Conservation (phyloP, 2,329 filamentous ascomycete genomes). For the Stachybotrys chlorohalonatus region DNA sequence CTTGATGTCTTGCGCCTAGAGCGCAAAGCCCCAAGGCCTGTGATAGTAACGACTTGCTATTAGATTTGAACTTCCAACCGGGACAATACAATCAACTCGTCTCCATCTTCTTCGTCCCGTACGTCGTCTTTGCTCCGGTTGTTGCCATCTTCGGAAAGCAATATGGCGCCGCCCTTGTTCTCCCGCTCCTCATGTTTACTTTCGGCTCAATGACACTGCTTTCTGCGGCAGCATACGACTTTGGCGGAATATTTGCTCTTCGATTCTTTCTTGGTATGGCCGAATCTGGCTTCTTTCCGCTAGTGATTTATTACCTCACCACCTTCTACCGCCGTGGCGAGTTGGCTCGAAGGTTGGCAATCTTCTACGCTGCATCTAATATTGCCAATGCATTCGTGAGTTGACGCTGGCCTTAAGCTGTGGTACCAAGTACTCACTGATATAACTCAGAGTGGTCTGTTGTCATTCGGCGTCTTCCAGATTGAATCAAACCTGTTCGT, state of each 20-base stretch:
- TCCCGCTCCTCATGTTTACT: constrained; percentile 63
- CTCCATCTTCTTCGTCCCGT: constrained; percentile 68
- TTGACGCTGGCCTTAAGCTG: not conserved
- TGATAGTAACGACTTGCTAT: not conserved
- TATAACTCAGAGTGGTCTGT: constrained; percentile 24
- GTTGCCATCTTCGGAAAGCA: constrained; percentile 58
- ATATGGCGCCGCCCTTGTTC: constrained; percentile 55
- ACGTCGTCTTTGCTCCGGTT: constrained; percentile 58
- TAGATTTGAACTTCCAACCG: constrained; percentile 40
- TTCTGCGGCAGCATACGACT: constrained; percentile 39
- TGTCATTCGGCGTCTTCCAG: constrained; percentile 40
- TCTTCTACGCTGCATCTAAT: constrained; percentile 70
- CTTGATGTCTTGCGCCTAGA: too few relatives aligned
- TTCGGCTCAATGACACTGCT: constrained; percentile 62
- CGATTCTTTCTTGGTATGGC: constrained; percentile 43
- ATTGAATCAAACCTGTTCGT: constrained; percentile 28
- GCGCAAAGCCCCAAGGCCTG: not conserved
- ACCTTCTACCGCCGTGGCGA: constrained; percentile 41
- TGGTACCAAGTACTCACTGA: too few relatives aligned
- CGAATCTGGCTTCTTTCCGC: constrained; percentile 46
- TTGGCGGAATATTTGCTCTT: constrained; percentile 39
- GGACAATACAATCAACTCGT: constrained; percentile 64
- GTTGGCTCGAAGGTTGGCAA: constrained; percentile 37
- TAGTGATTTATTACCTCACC: constrained; percentile 43
- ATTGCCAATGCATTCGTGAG: constrained; percentile 51